Base-by-base conservation (phyloP, 805 yeast species). In the Cyberlindnera misumaiensis region DNA sequence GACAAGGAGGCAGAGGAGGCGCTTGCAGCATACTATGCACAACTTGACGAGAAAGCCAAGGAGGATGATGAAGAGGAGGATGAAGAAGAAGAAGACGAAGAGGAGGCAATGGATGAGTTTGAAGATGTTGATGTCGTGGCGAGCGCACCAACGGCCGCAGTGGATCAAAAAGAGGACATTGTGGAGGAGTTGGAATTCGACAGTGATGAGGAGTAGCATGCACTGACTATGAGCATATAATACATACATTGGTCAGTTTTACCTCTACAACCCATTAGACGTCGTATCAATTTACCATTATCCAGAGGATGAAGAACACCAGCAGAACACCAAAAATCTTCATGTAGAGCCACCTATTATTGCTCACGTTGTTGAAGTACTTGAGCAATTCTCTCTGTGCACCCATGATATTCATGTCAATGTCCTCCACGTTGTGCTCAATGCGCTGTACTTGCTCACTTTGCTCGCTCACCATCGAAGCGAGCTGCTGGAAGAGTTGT, bases 401-500 rank as follows among this genome's bases (percentile, higher is more conserved):
- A 2, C 97, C 97, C 20, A 74, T 65, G 12, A 93, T 89, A 58
- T 89, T 93, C 56, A 90, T 59, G 52, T 86, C 78, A 38, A 90
- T 87, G 54, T 93, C 97, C 50, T 89, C 96, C 6, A 95, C 95
- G 56, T 93, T 89, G 40, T 80, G 85, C 62, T 93, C 98, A 46
- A 93, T 93, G 55, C 97, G 70, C 60, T 90, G 97, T 41, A 93
- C 90, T 12, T 83, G 84, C 52, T 93, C 98, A 30, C 97, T 90
- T 63, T 93, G 98, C 60, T 93, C 97, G 45, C 85, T 88, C 7
- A 93, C 97, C 97, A 93, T 90, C 1, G 95, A 83, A 5, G 97
- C 96, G 51, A 93, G 70, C 62, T 93, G 98, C 52, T 85, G 90
- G 65, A 93, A 93, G 43, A 93, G 70, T 35, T 84, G 83, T 31